Base-by-base conservation (phyloP, 768 basidiomycete species). In the Sutorius australiensis region DNA sequence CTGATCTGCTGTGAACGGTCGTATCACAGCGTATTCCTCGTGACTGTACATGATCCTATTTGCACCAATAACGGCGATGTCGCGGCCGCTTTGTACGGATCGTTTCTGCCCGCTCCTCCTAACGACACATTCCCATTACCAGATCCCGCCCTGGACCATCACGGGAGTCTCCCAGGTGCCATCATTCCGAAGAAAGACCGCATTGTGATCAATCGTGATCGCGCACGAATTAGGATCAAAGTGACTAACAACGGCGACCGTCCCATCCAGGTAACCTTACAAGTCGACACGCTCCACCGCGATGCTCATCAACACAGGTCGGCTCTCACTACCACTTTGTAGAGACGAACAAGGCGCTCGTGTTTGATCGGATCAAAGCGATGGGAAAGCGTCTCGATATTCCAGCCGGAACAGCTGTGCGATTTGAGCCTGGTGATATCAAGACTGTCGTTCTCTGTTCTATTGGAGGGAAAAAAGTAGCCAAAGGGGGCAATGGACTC, bases 291-390 rank as follows among this genome's bases (percentile, higher is more conserved):
- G 33, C n/a, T 7, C 30, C 24, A 16, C 14, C 6, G 33, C 38
- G 27, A 33, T 40, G 53, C 54, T 57, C 42, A 56, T 43, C 30
- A 32, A 9, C 38, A 34, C 39, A 94, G 87, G 80, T 97, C 51
- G 95, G 95, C 3, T 95, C 93, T 0, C 94, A 98, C 66, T 98
- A 95, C 70, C 91, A 87, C 55, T 97, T 99, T 70, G 78, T 89
- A 56, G 95, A 98, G 73, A 88, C 89, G 3, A 99, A 98, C 72
- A 70, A 80, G 5, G 74, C 78, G 0, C 79, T 98, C 9, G 74
- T 76, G 12, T 98, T 98, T 60, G 94, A 98, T 71, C 86, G 97
- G 27, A 72, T 69, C 5, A 77, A 82, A 53, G 83, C 94, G 0
- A 88, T 94, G 56, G 89, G 88, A 6, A 92, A 83, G 62, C 82